Conservation (phyloP, 257 asterid genomes). For the Primulina eburnea region DNA sequence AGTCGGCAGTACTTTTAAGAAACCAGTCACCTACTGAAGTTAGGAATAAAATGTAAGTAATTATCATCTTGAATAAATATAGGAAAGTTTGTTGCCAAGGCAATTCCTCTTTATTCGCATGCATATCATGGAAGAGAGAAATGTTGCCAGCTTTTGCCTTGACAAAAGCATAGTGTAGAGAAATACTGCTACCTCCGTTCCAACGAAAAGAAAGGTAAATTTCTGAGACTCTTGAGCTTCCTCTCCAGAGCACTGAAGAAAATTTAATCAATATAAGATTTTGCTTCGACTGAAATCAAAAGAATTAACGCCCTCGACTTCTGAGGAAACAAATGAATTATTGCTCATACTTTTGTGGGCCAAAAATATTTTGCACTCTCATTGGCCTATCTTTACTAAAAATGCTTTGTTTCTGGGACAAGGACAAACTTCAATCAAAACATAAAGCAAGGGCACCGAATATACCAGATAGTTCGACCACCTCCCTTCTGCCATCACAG, state of each 20-base stretch:
- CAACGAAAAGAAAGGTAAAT: slow-evolving; percentile 77
- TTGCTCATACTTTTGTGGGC: neutral
- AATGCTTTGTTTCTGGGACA: slow-evolving; percentile 15
- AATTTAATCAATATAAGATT: slow-evolving; percentile 23
- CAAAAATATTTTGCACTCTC: neutral
- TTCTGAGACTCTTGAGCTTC: slow-evolving; percentile 53
- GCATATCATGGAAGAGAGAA: slow-evolving; percentile 5
- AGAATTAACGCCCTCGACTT: slow-evolving; percentile 9
- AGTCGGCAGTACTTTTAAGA: slow-evolving; percentile 18
- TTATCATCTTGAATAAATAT: slow-evolving; percentile 12
- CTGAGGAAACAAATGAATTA: neutral
- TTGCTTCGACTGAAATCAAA: slow-evolving; percentile 19
- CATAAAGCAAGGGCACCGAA: slow-evolving; percentile 14
- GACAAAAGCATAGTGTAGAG: slow-evolving; percentile 7
- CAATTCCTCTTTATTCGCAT: slow-evolving; percentile 6
- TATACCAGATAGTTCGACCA: slow-evolving; percentile 81
- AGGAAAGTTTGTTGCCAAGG: neutral
- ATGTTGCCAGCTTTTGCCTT: slow-evolving; percentile 7
- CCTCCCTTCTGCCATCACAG: slow-evolving; percentile 79
- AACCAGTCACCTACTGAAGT: slow-evolving; percentile 20
- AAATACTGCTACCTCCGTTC: slow-evolving; percentile 60
- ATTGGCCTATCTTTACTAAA: slow-evolving; percentile 5
- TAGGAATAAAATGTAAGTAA: slow-evolving; percentile 14
- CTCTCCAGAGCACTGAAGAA: slow-evolving; percentile 63
- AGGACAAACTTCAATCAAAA: slow-evolving; percentile 10